Percentiles rank a stretch among this genome's conserved stretches.
These are phyloP conservation scores for Rauvolfia tetraphylla DNA, from an alignment of 257 asterid genomes.

Conservation along the genomic window DNA sequence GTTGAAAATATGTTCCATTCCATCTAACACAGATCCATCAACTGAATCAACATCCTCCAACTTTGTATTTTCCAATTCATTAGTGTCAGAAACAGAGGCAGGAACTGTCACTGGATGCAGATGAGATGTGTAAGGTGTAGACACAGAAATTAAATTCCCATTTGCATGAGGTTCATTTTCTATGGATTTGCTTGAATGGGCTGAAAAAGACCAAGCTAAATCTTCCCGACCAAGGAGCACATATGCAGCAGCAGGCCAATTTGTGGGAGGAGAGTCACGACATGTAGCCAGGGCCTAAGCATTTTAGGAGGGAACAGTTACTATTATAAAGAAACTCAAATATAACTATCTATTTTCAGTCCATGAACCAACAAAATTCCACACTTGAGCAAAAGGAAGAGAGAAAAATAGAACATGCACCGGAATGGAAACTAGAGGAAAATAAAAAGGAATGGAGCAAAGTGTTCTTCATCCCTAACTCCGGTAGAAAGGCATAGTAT, in stretches of 20 bases:
- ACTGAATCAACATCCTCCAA: constrained; percentile 64
- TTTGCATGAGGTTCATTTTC: constrained; percentile 52
- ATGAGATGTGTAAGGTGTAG: constrained; percentile 87
- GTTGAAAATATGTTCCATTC: constrained; percentile 93
- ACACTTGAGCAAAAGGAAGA: not conserved
- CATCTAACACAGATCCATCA: constrained; percentile 77
- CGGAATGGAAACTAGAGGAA: not conserved
- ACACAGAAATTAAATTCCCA: constrained; percentile 59
- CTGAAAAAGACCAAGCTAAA: constrained; percentile 63
- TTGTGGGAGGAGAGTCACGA: constrained; percentile 91
- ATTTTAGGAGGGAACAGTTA: constrained; percentile 12
- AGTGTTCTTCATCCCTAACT: not conserved
- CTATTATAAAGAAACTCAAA: not conserved
- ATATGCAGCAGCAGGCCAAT: constrained; percentile 98
- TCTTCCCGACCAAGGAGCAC: constrained; percentile 96
- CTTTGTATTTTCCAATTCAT: constrained; percentile 60
- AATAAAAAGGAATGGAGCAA: not conserved
- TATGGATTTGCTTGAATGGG: constrained; percentile 51
- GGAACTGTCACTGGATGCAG: constrained; percentile 85
- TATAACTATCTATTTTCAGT: not conserved
- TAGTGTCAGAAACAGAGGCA: constrained; percentile 76
- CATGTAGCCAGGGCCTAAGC: constrained; percentile 83
- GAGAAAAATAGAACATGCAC: not conserved
- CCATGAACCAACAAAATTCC: not conserved
- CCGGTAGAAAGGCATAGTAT: not conserved